phyloP scores from a whole-genome alignment of 345 rosid genomes.

The Nasturtium officinale region DNA sequence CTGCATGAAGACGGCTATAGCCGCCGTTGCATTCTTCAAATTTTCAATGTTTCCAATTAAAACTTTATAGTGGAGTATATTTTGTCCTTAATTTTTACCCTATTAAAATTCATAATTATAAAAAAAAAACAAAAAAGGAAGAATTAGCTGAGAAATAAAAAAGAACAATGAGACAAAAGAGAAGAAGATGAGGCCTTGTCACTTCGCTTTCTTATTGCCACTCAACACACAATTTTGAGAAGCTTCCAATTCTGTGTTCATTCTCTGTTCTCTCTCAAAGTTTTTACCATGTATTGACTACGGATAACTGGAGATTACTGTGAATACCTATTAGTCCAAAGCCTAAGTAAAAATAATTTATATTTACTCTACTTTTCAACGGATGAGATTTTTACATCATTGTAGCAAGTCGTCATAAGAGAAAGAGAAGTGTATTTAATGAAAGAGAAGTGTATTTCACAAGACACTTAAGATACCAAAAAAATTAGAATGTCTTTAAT shows the following conservation, averaged over 20 bases:
- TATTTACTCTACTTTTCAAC: neutral
- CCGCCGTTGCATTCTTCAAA: constrained; percentile 24
- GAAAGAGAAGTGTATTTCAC: no score
- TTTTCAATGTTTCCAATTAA: neutral
- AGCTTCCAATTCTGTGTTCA: constrained; percentile 38
- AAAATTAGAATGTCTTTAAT: no score
- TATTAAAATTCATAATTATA: neutral
- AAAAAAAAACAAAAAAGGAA: no score
- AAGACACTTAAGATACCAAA: no score
- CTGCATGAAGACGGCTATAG: constrained; percentile 42
- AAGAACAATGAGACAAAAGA: constrained; percentile 30
- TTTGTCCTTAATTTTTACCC: neutral
- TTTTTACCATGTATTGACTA: neutral
- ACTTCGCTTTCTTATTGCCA: constrained; percentile 28
- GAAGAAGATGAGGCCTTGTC: constrained; percentile 35
- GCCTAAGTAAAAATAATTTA: neutral
- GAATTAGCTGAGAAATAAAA: neutral
- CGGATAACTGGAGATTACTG: neutral
- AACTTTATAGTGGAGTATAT: neutral
- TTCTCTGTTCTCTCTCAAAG: constrained; percentile 20
- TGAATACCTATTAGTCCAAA: constrained; percentile 3
- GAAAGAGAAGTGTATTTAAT: no score
- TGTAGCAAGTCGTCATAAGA: no score
- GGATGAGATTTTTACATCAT: neutral
- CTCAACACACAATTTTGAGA: constrained; percentile 32